phyloP scores from a whole-genome alignment of 768 basidiomycete species.

The Lactarius deliciosus region DNA sequence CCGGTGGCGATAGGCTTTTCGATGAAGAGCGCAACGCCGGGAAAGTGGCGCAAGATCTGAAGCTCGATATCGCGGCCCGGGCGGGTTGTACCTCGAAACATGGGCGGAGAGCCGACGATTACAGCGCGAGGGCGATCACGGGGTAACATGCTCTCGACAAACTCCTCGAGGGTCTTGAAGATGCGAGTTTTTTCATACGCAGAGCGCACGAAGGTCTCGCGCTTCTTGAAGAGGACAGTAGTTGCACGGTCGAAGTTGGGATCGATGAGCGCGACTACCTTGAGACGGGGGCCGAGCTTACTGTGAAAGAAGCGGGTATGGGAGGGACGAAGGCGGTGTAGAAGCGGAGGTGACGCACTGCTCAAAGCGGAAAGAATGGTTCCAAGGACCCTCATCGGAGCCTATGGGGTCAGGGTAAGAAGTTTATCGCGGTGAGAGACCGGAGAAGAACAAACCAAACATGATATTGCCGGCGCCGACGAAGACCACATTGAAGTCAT shows the following conservation, averaged over 20 bases:
- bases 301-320: slow-evolving; percentile 40
- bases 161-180: slow-evolving; percentile 85
- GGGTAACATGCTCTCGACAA: slow-evolving; percentile 64
- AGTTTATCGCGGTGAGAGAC: slow-evolving; percentile 3
- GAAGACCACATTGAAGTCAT: slow-evolving; percentile 92
- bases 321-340: slow-evolving; percentile 7
- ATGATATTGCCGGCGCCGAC: slow-evolving; percentile 97
- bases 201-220: slow-evolving; percentile 88
- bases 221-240: slow-evolving; percentile 82
- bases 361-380: slow-evolving; percentile 89
- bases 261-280: slow-evolving; percentile 93
- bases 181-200: slow-evolving; percentile 89
- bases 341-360: slow-evolving; percentile 51
- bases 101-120: slow-evolving; percentile 90
- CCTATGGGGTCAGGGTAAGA: slow-evolving; percentile 43
- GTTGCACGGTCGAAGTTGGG: slow-evolving; percentile 81
- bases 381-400: slow-evolving; percentile 88
- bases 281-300: slow-evolving; percentile 94
- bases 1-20: slow-evolving; percentile 94
- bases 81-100: slow-evolving; percentile 79
- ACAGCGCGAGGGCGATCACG: slow-evolving; percentile 74
- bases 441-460: slow-evolving; percentile 64
- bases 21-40: slow-evolving; percentile 84
- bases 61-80: slow-evolving; percentile 83
- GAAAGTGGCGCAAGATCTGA: slow-evolving; percentile 84